These are phyloP conservation scores for Penicillium sp. DNA, from an alignment of 2,329 filamentous ascomycete species.

Conservation along the genomic window DNA sequence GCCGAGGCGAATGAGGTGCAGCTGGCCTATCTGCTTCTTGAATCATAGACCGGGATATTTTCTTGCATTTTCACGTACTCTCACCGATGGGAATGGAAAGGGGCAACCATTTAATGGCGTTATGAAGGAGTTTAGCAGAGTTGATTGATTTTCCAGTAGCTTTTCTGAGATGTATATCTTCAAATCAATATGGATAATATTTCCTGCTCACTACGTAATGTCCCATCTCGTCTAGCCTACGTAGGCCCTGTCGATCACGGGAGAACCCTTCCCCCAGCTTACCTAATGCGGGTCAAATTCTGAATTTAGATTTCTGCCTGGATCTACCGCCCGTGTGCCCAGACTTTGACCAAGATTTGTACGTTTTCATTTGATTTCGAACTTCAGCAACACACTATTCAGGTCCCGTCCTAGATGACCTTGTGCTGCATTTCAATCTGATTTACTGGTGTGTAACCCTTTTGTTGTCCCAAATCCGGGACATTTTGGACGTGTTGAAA, in stretches of 20 bases:
- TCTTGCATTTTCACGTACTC: background rate
- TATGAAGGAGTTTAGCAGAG: background rate
- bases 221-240: background rate
- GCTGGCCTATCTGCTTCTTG: constrained; percentile 42
- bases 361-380: background rate
- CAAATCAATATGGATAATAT: background rate
- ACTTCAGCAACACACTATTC: background rate
- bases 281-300: background rate
- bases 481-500: background rate
- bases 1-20: constrained; percentile 42
- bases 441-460: constrained; percentile 1
- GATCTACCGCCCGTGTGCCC: constrained; percentile 5
- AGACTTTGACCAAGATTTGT: background rate
- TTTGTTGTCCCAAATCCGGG: background rate
- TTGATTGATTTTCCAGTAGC: background rate
- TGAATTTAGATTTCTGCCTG: constrained; percentile 2
- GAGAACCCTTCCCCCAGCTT: background rate
- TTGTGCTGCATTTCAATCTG: background rate
- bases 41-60: constrained; percentile 15
- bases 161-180: background rate
- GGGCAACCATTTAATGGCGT: background rate
- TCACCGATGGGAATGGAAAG: background rate
- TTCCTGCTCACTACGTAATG: background rate
- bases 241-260: constrained; percentile 1
- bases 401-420: constrained; percentile 3